phyloP scores from a whole-genome alignment of 805 yeast species.

The Wickerhamomyces canadensis region DNA sequence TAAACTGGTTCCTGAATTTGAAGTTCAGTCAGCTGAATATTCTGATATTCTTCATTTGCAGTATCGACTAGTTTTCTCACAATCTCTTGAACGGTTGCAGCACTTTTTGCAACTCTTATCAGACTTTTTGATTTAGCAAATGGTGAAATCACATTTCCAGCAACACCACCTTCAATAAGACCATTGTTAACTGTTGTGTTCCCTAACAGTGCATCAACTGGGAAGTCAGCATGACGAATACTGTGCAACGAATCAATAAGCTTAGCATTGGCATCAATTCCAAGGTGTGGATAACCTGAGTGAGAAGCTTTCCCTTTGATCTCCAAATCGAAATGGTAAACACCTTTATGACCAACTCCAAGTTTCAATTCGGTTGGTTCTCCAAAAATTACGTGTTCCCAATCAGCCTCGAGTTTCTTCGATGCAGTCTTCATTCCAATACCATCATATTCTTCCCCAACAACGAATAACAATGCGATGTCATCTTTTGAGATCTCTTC shows the following conservation, averaged over 20 bases:
- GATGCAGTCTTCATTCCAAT: constrained; percentile 51
- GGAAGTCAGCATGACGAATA: constrained; percentile 39
- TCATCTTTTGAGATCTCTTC: constrained; percentile 46
- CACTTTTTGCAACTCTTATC: constrained; percentile 49
- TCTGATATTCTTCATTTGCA: constrained; percentile 21
- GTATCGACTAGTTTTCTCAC: constrained; percentile 27
- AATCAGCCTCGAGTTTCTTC: constrained; percentile 29
- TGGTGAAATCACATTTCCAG: constrained; percentile 62
- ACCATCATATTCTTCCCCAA: constrained; percentile 70
- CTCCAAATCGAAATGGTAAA: constrained; percentile 34
- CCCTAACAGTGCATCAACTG: constrained; percentile 49
- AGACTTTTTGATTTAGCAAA: constrained; percentile 42
- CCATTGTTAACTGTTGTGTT: constrained; percentile 61
- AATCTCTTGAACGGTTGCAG: constrained; percentile 30
- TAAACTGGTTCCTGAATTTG: constrained; percentile 30
- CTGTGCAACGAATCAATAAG: constrained; percentile 45
- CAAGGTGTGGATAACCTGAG: constrained; percentile 67
- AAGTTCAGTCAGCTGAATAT: constrained; percentile 14
- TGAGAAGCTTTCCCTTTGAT: constrained; percentile 59
- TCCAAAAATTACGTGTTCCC: constrained; percentile 65
- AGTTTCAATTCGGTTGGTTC: constrained; percentile 70
- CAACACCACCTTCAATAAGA: constrained; percentile 52
- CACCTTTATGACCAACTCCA: constrained; percentile 69
- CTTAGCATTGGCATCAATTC: constrained; percentile 55
- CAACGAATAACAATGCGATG: constrained; percentile 52